Base-by-base conservation (phyloP, 2,329 filamentous ascomycete species). In the Fusarium sp. region DNA sequence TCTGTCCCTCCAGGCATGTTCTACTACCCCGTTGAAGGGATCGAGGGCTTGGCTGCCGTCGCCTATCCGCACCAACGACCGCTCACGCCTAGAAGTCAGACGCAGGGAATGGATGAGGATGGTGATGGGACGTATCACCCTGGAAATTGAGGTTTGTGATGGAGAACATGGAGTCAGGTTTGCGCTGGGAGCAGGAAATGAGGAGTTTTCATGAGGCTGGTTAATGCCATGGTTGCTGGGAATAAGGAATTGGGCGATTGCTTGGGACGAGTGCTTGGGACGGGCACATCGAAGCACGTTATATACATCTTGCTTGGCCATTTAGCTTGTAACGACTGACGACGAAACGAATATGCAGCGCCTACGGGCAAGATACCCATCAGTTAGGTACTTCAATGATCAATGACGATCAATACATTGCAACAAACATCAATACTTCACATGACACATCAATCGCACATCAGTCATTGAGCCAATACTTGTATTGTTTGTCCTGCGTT, bases 21-120 rank as follows among this genome's bases (percentile, higher is more conserved):
- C 23, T 15, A 51, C 33, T 51, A 65, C 8, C 39, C 70, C 1
- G 15, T 48, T 1, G 54, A 73, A 16, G 51, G 69, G 2, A 45
- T 66, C 16, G 31, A 63, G 25, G 31, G 29, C 14, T 9, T 38
- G 5, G 2, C 14, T 3, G 45, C 14, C 21, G 25, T 37, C 12
- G 12, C 35, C 31, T 29, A 10, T 11, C 1, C 52, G 9, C 31
- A 29, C 12, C 29, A 33, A 27, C 21, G 31, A 16, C 66, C 61
- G n/a, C n/a, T 45, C 25, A 63, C 70, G 12, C 42, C 70, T n/a
- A 33, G 46, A 14, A 71, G 61, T 7, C 66, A 67, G 58, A 51
- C 51, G 6, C 45, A 58, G 27, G 38, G 41, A 10, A 33, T 33
- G 33, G 46, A 61, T n/a, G 65, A 58, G n/a, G 27, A 27, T 16